Evolutionary conservation across 2,329 filamentous ascomycete genomes (phyloP).

Genomic region (Fulvia fulva): DNA sequence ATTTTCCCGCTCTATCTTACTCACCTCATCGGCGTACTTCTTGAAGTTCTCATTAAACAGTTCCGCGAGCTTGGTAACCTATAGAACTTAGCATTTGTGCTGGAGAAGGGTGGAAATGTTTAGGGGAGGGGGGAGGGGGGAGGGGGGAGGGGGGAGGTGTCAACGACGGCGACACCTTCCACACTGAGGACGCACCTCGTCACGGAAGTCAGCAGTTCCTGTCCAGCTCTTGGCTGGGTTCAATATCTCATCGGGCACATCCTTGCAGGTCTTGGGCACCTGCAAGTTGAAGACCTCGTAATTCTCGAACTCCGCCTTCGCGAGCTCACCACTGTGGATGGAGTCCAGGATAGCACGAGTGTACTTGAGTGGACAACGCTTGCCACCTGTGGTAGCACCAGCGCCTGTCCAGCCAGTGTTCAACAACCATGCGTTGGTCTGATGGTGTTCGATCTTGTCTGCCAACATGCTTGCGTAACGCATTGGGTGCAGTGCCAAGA

Average conservation of each 20-base stretch:
- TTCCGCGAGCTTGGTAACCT: constrained; percentile 78
- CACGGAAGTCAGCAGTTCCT: constrained; percentile 73
- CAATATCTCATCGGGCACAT: constrained; percentile 84
- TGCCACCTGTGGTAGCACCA: constrained; percentile 79
- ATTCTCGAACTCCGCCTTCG: constrained; percentile 86
- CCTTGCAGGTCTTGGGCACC: constrained; percentile 87
- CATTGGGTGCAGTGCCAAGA: constrained; percentile 98
- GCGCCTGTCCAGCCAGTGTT: constrained; percentile 98
- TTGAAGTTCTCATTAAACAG: constrained; percentile 97
- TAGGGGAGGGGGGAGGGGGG: too few species aligned
- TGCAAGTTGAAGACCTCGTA: constrained; percentile 96
- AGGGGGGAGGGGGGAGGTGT: too few species aligned
- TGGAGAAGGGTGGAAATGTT: too few species aligned
- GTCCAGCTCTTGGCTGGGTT: constrained; percentile 95
- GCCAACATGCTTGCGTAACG: constrained; percentile 97
- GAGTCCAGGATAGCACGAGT: constrained; percentile 96
- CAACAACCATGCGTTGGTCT: constrained; percentile 94
- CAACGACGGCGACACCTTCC: too few species aligned
- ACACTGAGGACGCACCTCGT: constrained; percentile 48
- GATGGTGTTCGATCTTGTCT: constrained; percentile 94
- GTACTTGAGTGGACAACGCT: constrained; percentile 97
- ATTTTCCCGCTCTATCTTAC: too few species aligned
- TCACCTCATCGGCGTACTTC: constrained; percentile 82
- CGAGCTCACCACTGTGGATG: constrained; percentile 95
- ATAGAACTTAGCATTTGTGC: too few species aligned